Base-by-base conservation (phyloP, 1,284 basidiomycete genomes). In the Leccinum insolens region DNA sequence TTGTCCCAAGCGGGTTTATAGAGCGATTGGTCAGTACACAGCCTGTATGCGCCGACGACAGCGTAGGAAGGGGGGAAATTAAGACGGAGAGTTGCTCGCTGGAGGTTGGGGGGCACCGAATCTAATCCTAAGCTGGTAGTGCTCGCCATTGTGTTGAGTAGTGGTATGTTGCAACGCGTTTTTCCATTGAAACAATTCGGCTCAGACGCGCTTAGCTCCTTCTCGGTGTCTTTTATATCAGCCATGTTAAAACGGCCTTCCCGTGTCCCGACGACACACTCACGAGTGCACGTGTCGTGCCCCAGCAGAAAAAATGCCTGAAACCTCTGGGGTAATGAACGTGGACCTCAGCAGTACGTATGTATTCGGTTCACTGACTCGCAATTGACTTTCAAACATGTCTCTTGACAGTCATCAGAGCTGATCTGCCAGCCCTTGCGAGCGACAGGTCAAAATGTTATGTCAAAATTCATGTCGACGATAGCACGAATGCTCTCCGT, bases 31-130 rank as follows among this genome's bases (percentile, higher is more conserved):
- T 94, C 93, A 0, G 87, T 91, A 71, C 87, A 83, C 0, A 95
- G 80, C 58, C 92, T 80, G 76, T 94, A 94, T 25, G 87, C 84
- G 2, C 93, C 93, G 0, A 95, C 91, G 2, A 92, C 75, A 44
- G 89, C 87, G 74, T 95, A 95, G 3, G 88, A 88, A 0, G 92
- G 91, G 0, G 92, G 86, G 72, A 93, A 91, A 39, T 85, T 80
- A 60, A 95, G 83, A 55, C 93, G 85, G 17, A 84, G 75, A 0
- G 82, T 82, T 0, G 89, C 87, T 17, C 85, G 79, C 37, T 80
- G 79, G 25, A 91, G 83, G 44, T 79, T 72, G 6, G 76, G 73
- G 0, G 87, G 89, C 2, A 87, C 59, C 15, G 46, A 73, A 39
- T 81, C 69, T 39, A 59, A 57, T 55, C 12, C 58, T 9, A 49